Percentiles rank a stretch among this genome's conserved stretches.
Conservation (phyloP, 768 basidiomycete genomes). For the Mycena haematopus region DNA sequence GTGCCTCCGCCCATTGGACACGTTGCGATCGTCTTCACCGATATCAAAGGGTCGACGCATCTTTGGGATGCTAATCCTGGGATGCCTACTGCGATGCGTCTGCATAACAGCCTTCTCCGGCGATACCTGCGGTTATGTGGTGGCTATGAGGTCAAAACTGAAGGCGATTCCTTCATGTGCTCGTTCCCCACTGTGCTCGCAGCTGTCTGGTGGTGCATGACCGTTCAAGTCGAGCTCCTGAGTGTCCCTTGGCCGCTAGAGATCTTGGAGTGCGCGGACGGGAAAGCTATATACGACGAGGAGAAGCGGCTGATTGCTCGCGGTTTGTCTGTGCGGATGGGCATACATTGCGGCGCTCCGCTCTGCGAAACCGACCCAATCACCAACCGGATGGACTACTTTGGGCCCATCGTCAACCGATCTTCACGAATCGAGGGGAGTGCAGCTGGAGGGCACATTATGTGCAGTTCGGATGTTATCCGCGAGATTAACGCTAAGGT, state of each 20-base stretch:
- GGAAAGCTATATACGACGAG: constrained; percentile 74
- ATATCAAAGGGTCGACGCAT: constrained; percentile 95
- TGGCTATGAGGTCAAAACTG: constrained; percentile 99
- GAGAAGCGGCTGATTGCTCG: constrained; percentile 76
- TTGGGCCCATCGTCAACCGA: constrained; percentile 95
- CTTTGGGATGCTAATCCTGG: constrained; percentile 96
- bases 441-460: constrained; percentile 93
- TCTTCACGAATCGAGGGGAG: constrained; percentile 82
- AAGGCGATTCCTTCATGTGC: constrained; percentile 99
- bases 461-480: constrained; percentile 87
- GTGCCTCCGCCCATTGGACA: constrained; percentile 86
- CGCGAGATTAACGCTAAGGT: constrained; percentile 77
- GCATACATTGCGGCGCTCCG: constrained; percentile 91
- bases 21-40: constrained; percentile 94
- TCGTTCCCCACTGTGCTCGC: constrained; percentile 90
- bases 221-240: constrained; percentile 83
- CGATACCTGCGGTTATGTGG: constrained; percentile 88
- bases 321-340: constrained; percentile 96
- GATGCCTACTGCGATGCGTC: constrained; percentile 91
- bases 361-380: constrained; percentile 91
- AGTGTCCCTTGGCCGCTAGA: constrained; percentile 90
- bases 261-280: constrained; percentile 92
- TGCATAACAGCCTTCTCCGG: constrained; percentile 88
- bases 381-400: constrained; percentile 97
- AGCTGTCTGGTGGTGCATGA: constrained; percentile 90